Percentiles rank a stretch among this genome's conserved stretches.
phyloP scores from a whole-genome alignment of 2,329 filamentous ascomycete species.

The Pestalotiopsis sp. region DNA sequence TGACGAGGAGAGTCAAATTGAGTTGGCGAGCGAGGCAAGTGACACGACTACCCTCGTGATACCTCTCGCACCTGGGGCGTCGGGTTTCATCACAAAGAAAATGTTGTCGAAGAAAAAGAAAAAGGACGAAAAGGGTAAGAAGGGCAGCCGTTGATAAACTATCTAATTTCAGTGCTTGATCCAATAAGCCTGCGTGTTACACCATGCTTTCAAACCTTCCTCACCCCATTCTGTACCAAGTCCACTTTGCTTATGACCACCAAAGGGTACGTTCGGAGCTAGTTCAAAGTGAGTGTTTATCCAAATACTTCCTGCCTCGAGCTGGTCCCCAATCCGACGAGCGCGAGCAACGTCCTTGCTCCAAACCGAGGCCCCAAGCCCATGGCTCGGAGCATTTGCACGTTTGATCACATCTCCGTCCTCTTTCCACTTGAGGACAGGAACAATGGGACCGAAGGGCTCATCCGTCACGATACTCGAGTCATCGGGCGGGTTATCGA shows the following conservation, averaged over 20 bases:
- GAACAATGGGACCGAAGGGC: constrained; percentile 58
- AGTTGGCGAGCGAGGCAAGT: not conserved
- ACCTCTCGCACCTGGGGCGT: not conserved
- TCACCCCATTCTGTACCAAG: constrained; percentile 15
- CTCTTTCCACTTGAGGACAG: constrained; percentile 44
- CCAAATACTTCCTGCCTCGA: constrained; percentile 59
- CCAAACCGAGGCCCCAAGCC: constrained; percentile 58
- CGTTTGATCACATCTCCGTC: constrained; percentile 48
- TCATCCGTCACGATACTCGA: constrained; percentile 61
- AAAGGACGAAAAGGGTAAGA: not conserved
- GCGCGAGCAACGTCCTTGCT: constrained; percentile 49
- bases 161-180: not conserved
- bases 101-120: not conserved
- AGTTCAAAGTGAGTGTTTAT: constrained; percentile 50
- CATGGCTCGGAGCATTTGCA: constrained; percentile 51
- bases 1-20: not conserved
- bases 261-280: constrained; percentile 42
- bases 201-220: constrained; percentile 17
- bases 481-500: constrained; percentile 58
- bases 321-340: constrained; percentile 43
- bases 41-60: not conserved
- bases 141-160: not conserved
- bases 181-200: constrained; percentile 14
- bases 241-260: constrained; percentile 45
- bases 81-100: not conserved